These are phyloP conservation scores for Pythium diclinum DNA, from an alignment of 352 stramenopile species.

Conservation along the genomic window DNA sequence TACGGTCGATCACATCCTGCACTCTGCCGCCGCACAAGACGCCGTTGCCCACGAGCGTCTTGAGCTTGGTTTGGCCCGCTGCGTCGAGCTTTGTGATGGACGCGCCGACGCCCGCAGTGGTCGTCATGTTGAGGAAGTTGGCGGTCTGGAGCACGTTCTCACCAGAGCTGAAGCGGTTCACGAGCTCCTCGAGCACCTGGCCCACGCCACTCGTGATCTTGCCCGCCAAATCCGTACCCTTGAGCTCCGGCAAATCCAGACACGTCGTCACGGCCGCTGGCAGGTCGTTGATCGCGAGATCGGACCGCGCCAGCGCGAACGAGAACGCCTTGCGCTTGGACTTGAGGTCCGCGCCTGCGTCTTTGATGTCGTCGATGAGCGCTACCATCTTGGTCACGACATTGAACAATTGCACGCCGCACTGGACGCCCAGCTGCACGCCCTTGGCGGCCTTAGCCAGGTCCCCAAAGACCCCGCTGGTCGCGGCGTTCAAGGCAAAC, in stretches of 20 bases:
- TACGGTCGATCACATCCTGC: conserved; percentile 45
- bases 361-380: conserved; percentile 22
- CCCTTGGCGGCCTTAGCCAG: conserved; percentile 22
- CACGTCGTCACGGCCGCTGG: conserved; percentile 46
- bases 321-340: conserved; percentile 48
- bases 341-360: conserved; percentile 9
- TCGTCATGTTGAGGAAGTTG: conserved; percentile 14
- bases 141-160: too few species aligned
- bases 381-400: conserved; percentile 18
- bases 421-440: conserved; percentile 24
- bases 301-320: conserved; percentile 49
- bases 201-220: conserved; percentile 26
- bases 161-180: conserved; percentile 26
- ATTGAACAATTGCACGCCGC: conserved; percentile 23
- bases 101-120: conserved; percentile 1
- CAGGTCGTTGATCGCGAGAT: conserved; percentile 51
- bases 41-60: conserved; percentile 34
- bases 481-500: conserved; percentile 35
- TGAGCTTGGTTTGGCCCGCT: conserved; percentile 31
- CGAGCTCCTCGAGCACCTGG: conserved; percentile 31
- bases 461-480: conserved; percentile 37
- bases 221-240: conserved; percentile 30
- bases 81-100: conserved; percentile 24
- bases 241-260: conserved; percentile 28
- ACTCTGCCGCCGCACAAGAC: conserved; percentile 41